Percentiles rank a stretch among this genome's conserved stretches.
Evolutionary conservation across 1,139 yeast genomes (phyloP).

Genomic region (Diutina sp.): DNA sequence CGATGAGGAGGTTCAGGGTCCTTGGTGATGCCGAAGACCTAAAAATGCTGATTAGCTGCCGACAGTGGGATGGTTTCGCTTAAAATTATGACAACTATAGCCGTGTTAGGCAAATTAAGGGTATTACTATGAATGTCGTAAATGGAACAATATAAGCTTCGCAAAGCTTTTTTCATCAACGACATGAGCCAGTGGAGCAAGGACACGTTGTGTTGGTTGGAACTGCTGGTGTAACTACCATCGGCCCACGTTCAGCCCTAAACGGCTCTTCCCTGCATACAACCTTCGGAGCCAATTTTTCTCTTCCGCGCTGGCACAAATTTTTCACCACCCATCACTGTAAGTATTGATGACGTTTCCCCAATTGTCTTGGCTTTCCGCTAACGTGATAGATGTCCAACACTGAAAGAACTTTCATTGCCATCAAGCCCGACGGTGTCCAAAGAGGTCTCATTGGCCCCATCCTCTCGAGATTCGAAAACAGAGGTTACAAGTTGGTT

Average conservation of each 20-base stretch:
- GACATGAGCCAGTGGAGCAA: too few species aligned
- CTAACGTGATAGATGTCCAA: slow-evolving; percentile 20
- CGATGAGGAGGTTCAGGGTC: background rate
- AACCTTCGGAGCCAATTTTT: background rate
- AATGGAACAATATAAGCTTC: too few species aligned
- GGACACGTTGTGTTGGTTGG: too few species aligned
- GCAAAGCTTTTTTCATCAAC: too few species aligned
- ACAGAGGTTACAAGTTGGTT: slow-evolving; percentile 95
- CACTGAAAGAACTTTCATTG: slow-evolving; percentile 95
- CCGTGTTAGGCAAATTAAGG: background rate
- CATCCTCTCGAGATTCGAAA: slow-evolving; percentile 88
- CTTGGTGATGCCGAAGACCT: background rate
- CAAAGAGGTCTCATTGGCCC: slow-evolving; percentile 94
- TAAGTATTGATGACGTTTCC: background rate
- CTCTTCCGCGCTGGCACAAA: background rate
- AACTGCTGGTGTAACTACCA: background rate
- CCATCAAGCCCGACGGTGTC: slow-evolving; percentile 99
- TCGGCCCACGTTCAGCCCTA: background rate
- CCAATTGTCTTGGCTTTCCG: background rate
- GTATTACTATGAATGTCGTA: too few species aligned
- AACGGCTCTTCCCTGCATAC: background rate
- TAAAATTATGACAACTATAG: background rate
- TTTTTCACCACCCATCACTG: background rate
- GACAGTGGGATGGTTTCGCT: background rate
- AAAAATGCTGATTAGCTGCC: background rate